Conservation (phyloP, 192 early-diverging fungal species). For the Umbelopsis sp. region DNA sequence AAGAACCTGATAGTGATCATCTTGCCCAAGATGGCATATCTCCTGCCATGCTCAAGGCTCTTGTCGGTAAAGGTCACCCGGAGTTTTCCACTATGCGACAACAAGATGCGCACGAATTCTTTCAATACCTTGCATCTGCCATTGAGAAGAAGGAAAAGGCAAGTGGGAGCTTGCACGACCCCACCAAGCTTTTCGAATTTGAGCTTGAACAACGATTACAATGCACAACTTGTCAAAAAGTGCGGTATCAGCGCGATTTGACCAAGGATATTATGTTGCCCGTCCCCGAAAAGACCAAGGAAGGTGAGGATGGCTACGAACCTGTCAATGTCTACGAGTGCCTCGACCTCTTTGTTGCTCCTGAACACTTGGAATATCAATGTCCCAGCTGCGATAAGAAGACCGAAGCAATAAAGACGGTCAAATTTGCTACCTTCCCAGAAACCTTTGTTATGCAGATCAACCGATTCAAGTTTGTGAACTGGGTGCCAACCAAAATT, state of each 20-base stretch:
- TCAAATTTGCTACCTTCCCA: conserved; percentile 76
- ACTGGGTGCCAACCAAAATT: conserved; percentile 80
- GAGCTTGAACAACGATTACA: conserved; percentile 81
- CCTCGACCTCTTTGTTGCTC: conserved; percentile 57
- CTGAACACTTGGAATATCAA: conserved; percentile 62
- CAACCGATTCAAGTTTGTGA: conserved; percentile 74
- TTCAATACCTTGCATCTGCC: conserved; percentile 74
- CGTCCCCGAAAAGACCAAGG: conserved; percentile 48
- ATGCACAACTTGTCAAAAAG: conserved; percentile 81
- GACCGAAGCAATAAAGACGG: conserved; percentile 58
- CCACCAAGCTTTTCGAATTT: conserved; percentile 82
- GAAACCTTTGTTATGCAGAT: conserved; percentile 72
- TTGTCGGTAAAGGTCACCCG: conserved; percentile 86
- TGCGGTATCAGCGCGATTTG: conserved; percentile 69
- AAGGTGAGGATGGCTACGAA: conserved; percentile 40
- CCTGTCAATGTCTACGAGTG: conserved; percentile 68
- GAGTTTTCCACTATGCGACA: conserved; percentile 98
- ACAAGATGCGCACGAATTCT: conserved; percentile 97
- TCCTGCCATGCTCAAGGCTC: conserved; percentile 89
- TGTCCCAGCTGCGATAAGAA: conserved; percentile 65
- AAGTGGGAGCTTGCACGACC: conserved; percentile 56
- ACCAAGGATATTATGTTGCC: conserved; percentile 67
- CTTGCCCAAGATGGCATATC: conserved; percentile 79
- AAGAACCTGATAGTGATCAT: conserved; percentile 44
- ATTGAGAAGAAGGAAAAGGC: conserved; percentile 80